Percentiles rank a stretch among this genome's conserved stretches.
Conservation (phyloP, 2,329 filamentous ascomycete genomes). For the Fusarium sp. region DNA sequence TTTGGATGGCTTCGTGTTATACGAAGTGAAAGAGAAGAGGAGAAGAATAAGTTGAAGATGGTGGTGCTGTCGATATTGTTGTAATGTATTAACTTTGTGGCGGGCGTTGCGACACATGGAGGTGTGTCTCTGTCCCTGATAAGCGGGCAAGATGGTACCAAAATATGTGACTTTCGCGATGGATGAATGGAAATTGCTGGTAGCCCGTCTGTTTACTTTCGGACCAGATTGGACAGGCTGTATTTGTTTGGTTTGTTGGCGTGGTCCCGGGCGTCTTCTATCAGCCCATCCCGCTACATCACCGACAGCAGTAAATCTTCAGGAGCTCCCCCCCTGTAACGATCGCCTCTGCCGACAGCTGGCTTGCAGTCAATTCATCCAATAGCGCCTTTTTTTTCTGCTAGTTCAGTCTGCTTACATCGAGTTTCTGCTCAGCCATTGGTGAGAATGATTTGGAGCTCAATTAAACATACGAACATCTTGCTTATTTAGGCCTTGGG, state of each 20-base stretch:
- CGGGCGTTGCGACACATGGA: slow-evolving; percentile 28
- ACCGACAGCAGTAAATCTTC: neutral
- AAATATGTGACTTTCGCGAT: slow-evolving; percentile 3
- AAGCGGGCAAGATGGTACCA: no score
- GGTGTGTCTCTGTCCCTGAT: neutral
- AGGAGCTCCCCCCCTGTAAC: slow-evolving; percentile 7
- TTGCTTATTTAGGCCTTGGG: slow-evolving; percentile 10
- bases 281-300: neutral
- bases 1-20: slow-evolving; percentile 17
- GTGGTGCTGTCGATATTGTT: slow-evolving; percentile 6
- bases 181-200: slow-evolving; percentile 18
- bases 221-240: slow-evolving; percentile 15
- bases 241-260: slow-evolving; percentile 23
- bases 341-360: neutral
- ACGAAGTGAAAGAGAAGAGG: neutral
- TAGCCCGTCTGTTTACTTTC: slow-evolving; percentile 36
- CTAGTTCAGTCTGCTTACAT: slow-evolving; percentile 14
- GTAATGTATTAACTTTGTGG: slow-evolving; percentile 24
- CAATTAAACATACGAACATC: slow-evolving; percentile 10
- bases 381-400: slow-evolving; percentile 2
- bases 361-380: neutral
- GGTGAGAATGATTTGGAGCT: slow-evolving; percentile 13
- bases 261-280: neutral
- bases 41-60: neutral
- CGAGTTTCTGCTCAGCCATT: slow-evolving; percentile 21